A percentile compares a stretch with the other conserved stretches of the same genome.
Evolutionary conservation across 441 rosid genomes (phyloP).

Genomic region (Pelargonium fulgidum): DNA sequence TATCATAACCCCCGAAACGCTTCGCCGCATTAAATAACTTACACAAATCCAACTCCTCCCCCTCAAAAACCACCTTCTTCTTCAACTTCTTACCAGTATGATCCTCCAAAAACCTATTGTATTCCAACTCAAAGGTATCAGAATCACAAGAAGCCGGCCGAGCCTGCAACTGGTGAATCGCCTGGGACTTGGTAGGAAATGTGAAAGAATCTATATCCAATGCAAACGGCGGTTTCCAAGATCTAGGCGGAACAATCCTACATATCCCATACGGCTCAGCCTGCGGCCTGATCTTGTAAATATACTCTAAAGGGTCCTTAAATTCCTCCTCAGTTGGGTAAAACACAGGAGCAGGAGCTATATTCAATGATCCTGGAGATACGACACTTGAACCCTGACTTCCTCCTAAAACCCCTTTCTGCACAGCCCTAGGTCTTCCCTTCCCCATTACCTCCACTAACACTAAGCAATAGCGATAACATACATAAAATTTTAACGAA

Average conservation of each 20-base stretch:
- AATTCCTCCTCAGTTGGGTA: slow-evolving; percentile 80
- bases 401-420: slow-evolving; percentile 42
- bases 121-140: slow-evolving; percentile 82
- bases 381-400: slow-evolving; percentile 46
- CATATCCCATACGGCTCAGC: slow-evolving; percentile 91
- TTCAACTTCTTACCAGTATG: slow-evolving; percentile 62
- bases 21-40: slow-evolving; percentile 80
- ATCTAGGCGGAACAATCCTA: slow-evolving; percentile 75
- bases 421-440: slow-evolving; percentile 80
- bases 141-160: slow-evolving; percentile 84
- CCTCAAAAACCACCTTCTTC: slow-evolving; percentile 77
- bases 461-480: slow-evolving; percentile 20
- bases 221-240: slow-evolving; percentile 78
- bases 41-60: slow-evolving; percentile 82
- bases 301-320: slow-evolving; percentile 73
- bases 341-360: slow-evolving; percentile 68
- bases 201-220: slow-evolving; percentile 56
- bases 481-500: slow-evolving; percentile 8
- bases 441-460: slow-evolving; percentile 63
- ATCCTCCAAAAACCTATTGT: slow-evolving; percentile 66
- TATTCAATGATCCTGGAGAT: slow-evolving; percentile 34
- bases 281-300: slow-evolving; percentile 70
- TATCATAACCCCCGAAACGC: slow-evolving; percentile 84
- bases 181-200: slow-evolving; percentile 90
- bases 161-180: slow-evolving; percentile 89